phyloP scores from a whole-genome alignment of 768 basidiomycete species.

The Paxillus involutus region DNA sequence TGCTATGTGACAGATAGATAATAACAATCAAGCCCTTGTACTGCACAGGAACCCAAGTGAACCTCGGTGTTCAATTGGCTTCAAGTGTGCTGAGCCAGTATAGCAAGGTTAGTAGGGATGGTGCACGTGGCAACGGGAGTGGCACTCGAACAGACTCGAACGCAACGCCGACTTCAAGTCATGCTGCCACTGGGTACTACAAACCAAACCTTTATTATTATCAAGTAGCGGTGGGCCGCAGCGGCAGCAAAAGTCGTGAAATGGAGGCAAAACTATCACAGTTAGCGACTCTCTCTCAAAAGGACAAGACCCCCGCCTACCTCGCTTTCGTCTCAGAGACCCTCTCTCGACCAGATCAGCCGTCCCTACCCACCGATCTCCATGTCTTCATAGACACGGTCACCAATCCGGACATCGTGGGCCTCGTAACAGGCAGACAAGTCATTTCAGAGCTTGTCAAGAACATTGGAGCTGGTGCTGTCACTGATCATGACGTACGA shows the following conservation, averaged over 20 bases:
- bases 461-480: conserved; percentile 53
- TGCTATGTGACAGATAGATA: no score
- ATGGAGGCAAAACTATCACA: conserved; percentile 73
- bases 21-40: no score
- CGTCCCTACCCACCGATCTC: conserved; percentile 52
- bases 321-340: conserved; percentile 66
- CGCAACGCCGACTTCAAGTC: no score
- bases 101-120: no score
- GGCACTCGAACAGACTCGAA: no score
- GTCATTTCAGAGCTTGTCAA: conserved; percentile 84
- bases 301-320: conserved; percentile 81
- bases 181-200: no score
- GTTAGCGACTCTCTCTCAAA: conserved; percentile 66
- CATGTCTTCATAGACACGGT: conserved; percentile 76
- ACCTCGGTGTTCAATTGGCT: no score
- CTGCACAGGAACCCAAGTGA: no score
- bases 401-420: conserved; percentile 77
- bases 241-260: neutral
- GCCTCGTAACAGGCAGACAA: conserved; percentile 86
- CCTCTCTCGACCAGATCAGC: conserved; percentile 49
- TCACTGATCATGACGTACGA: conserved; percentile 55
- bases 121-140: no score
- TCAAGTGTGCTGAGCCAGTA: no score
- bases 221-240: neutral
- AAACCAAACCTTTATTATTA: neutral